A percentile compares a stretch with the other conserved stretches of the same genome.
Conservation (phyloP, 2,329 filamentous ascomycete genomes). For the Nigrospora sphaerica region DNA sequence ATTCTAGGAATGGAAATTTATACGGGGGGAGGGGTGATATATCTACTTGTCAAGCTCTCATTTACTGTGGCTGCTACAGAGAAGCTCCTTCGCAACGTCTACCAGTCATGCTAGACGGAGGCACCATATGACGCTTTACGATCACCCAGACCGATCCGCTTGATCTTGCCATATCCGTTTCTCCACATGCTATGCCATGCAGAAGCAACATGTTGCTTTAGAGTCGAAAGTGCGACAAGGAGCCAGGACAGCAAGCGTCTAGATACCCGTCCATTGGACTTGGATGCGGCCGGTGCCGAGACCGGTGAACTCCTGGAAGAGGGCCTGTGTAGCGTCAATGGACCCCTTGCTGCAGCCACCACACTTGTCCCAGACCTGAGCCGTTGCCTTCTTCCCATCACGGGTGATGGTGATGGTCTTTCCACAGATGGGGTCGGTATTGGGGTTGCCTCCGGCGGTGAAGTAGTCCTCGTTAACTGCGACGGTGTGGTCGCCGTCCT, state of each 20-base stretch:
- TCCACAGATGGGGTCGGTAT: conserved; percentile 6
- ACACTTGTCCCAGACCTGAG: conserved; percentile 23
- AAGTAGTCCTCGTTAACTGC: conserved; percentile 1
- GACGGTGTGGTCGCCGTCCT: conserved; percentile 1
- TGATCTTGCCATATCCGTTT: too few relatives aligned
- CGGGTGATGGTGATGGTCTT: conserved; percentile 6
- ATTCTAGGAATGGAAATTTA: too few relatives aligned
- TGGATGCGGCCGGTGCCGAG: conserved; percentile 12
- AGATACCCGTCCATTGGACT: conserved; percentile 11
- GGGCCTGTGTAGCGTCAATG: conserved; percentile 22
- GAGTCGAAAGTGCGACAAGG: neutral
- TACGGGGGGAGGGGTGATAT: too few relatives aligned
- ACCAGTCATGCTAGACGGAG: too few relatives aligned
- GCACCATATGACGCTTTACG: too few relatives aligned
- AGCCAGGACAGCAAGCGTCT: neutral
- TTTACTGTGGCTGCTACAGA: too few relatives aligned
- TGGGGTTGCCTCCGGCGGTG: conserved; percentile 7
- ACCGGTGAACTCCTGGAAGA: conserved; percentile 17
- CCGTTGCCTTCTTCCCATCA: conserved; percentile 13
- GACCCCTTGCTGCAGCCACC: conserved; percentile 13
- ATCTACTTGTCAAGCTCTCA: too few relatives aligned
- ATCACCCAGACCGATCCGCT: too few relatives aligned
- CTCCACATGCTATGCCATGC: too few relatives aligned
- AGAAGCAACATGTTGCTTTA: too few relatives aligned
- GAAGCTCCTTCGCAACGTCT: too few relatives aligned